Evolutionary conservation across 2,329 filamentous ascomycete species (phyloP).

Genomic region (Emericellopsis cladophorae): DNA sequence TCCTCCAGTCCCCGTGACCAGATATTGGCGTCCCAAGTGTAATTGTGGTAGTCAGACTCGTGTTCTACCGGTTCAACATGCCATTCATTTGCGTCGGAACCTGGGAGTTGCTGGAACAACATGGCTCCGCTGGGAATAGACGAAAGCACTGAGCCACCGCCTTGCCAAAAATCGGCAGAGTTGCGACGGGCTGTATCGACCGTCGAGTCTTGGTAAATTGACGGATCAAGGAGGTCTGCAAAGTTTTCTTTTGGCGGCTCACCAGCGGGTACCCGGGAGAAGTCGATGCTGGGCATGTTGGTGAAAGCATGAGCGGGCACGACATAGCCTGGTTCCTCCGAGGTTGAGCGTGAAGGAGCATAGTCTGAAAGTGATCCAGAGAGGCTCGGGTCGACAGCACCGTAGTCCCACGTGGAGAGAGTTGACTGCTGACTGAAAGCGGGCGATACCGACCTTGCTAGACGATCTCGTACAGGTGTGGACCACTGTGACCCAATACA

Average conservation of each 20-base stretch:
- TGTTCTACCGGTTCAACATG: background rate
- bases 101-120: background rate
- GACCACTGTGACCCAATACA: too few species aligned
- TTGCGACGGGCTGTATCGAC: background rate
- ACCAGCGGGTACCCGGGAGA: background rate
- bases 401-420: background rate
- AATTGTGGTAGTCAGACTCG: background rate
- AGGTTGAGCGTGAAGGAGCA: background rate
- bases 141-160: background rate
- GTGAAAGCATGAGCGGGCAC: background rate
- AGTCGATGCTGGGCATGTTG: background rate
- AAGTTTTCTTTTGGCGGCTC: background rate
- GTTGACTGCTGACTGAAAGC: background rate
- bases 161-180: background rate
- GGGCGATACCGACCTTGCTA: background rate
- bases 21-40: background rate
- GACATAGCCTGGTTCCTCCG: slow-evolving; percentile 1
- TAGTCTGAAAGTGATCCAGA: background rate
- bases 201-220: background rate
- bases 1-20: background rate
- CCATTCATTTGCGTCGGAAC: background rate
- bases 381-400: slow-evolving; percentile 1
- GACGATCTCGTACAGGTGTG: background rate
- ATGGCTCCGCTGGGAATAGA: background rate
- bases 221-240: background rate